Evolutionary conservation across 164 flowering plant genomes (phyloP).

Genomic region (Nelumbo lutea): DNA sequence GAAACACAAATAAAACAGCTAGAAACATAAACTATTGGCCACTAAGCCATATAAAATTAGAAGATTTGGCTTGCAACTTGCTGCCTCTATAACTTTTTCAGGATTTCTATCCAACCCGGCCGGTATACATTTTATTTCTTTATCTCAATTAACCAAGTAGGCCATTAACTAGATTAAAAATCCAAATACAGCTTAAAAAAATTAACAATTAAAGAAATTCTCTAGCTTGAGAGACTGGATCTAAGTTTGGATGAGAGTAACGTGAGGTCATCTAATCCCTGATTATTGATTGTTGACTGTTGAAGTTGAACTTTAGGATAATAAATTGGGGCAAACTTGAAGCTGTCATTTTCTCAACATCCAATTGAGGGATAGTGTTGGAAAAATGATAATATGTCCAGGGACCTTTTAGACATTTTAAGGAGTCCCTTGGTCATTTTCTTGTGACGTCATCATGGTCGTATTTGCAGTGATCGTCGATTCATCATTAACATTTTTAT

Average conservation of each 20-base stretch:
- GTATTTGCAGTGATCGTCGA: constrained; percentile 20
- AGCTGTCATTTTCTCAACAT: neutral
- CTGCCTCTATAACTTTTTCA: no score
- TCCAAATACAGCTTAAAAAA: neutral
- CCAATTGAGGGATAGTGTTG: neutral
- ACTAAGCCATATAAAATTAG: neutral
- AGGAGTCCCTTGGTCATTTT: neutral
- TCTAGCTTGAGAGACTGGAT: no score
- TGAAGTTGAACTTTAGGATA: neutral
- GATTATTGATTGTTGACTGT: neutral
- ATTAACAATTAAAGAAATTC: neutral
- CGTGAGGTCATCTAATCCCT: neutral
- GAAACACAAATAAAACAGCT: neutral
- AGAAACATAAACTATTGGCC: neutral
- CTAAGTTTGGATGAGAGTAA: neutral
- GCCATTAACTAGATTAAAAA: neutral
- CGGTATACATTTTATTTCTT: neutral
- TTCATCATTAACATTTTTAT: constrained; percentile 13
- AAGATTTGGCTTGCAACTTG: no score
- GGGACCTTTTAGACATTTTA: neutral
- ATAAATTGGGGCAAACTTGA: neutral
- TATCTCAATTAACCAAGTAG: neutral
- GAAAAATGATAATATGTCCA: neutral
- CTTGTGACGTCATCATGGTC: neutral
- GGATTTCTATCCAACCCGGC: no score